A percentile compares a stretch with the other conserved stretches of the same genome.
phyloP scores from a whole-genome alignment of 2,329 filamentous ascomycete species.

The Penicillium sp. region DNA sequence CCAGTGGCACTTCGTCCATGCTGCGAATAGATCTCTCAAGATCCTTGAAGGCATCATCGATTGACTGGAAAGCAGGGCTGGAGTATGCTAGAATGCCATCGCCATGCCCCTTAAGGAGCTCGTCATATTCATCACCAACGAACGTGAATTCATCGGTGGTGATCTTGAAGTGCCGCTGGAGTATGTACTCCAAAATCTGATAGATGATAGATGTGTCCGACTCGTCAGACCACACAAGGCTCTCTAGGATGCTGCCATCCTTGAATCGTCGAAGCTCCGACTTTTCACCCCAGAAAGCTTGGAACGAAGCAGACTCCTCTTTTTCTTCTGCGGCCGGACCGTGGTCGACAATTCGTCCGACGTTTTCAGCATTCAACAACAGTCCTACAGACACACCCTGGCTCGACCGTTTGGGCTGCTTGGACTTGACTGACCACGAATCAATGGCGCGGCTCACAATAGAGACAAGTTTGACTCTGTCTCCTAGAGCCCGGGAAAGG shows the following conservation, averaged over 20 bases:
- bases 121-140: constrained; percentile 52
- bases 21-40: constrained; percentile 74
- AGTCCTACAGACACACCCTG: constrained; percentile 61
- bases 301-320: constrained; percentile 75
- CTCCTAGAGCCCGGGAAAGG: constrained; percentile 68
- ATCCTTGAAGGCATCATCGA: constrained; percentile 66
- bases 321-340: constrained; percentile 85
- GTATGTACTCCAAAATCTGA: constrained; percentile 72
- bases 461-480: constrained; percentile 69
- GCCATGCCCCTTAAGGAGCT: constrained; percentile 30
- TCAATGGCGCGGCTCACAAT: constrained; percentile 45
- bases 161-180: constrained; percentile 66
- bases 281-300: constrained; percentile 92
- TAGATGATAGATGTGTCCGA: constrained; percentile 65
- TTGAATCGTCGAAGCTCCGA: constrained; percentile 91
- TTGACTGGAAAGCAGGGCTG: constrained; percentile 59
- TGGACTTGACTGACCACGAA: constrained; percentile 50
- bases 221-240: constrained; percentile 75
- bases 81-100: constrained; percentile 43
- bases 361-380: constrained; percentile 68
- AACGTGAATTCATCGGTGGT: constrained; percentile 54
- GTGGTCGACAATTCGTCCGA: constrained; percentile 75
- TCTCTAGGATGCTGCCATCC: constrained; percentile 90
- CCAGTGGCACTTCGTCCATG: constrained; percentile 81
- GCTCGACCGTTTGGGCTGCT: constrained; percentile 28